Base-by-base conservation (phyloP, 169 alveolate species). In the Plasmodium knowlesi region DNA sequence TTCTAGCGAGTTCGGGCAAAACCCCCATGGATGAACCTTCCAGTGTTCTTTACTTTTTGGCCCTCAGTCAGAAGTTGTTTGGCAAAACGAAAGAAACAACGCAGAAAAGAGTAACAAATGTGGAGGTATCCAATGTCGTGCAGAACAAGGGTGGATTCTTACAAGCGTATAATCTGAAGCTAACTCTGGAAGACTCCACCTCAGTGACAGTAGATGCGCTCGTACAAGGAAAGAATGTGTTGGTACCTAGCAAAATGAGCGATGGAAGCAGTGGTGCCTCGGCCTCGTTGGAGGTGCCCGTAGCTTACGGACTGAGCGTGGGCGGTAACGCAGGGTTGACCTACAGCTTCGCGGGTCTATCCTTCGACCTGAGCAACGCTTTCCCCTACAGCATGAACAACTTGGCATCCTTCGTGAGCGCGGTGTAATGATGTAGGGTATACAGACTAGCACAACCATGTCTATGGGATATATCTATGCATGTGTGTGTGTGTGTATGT, bases 171-270 rank as follows among this genome's bases (percentile, higher is more conserved):
- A 61, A 25, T 19, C 28, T 89, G 72, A 57, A 89, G 32, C 37
- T 89, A 39, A 81, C 76, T 16, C 71, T 89, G 3, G 93, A 73
- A 41, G 70, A 85, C 39, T 73, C 83, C 12, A 74, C 70, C n/a
- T 28, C 25, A 4, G 57, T 50, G 22, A 53, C 85, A 4, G 14
- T 19, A 14, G 54, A 73, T 16, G 93, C 50, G 22, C 22, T 32
- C 28, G 93, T 85, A 8, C 53, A 74, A 4, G 93, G 93, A 10
- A 85, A 85, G 79, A 85, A 85, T 25, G 25, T 85, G 39, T 74
- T 22, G 22, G 74, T 85, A 37, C 93, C 93, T 9, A 37, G 61
- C n/a, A 54, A 8, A 5, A 6, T 73, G 37, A n/a, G 5, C 10
- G 8, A 10, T 32, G 37, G 61, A 22, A n/a, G 5, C 10, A 16